Conservation (phyloP, 352 stramenopile genomes). For the Phytopythium chamaehyphon region DNA sequence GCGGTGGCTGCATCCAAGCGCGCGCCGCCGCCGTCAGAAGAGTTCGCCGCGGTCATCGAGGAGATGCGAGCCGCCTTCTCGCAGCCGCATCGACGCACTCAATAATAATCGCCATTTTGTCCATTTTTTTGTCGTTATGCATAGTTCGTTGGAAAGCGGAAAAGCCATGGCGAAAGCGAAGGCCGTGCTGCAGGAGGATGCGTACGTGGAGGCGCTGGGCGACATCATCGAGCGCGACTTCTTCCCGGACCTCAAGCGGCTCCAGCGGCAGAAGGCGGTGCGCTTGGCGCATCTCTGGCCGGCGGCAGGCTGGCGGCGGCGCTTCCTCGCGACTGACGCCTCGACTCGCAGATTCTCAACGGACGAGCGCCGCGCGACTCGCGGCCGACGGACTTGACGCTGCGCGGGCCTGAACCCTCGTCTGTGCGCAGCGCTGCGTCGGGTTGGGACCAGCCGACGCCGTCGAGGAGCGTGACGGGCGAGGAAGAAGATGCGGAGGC, state of each 20-base stretch:
- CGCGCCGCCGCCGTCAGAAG: slow-evolving; percentile 2
- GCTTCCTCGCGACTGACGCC: not conserved
- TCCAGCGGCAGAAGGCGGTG: slow-evolving; percentile 58
- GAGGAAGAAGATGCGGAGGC: slow-evolving; percentile 8
- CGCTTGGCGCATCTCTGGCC: too few relatives aligned
- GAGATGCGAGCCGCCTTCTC: slow-evolving; percentile 24
- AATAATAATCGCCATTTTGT: too few relatives aligned
- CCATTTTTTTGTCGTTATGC: too few relatives aligned
- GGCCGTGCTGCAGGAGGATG: slow-evolving; percentile 76
- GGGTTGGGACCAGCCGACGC: slow-evolving; percentile 66
- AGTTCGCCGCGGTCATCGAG: slow-evolving; percentile 34
- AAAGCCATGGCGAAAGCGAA: slow-evolving; percentile 12
- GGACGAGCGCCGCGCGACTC: slow-evolving; percentile 2
- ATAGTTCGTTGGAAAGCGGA: too few relatives aligned
- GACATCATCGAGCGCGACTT: slow-evolving; percentile 87
- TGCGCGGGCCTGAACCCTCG: slow-evolving; percentile 8
- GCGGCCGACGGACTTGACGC: slow-evolving; percentile 18
- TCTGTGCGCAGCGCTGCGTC: slow-evolving; percentile 21
- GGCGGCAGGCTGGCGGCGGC: not conserved
- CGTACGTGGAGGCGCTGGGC: slow-evolving; percentile 68
- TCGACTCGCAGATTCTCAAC: not conserved
- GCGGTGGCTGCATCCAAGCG: not conserved
- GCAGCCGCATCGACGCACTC: too few relatives aligned
- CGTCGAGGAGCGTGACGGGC: slow-evolving; percentile 6
- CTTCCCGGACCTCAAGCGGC: slow-evolving; percentile 66